These are phyloP conservation scores for Suhomyces atakaporum DNA, from an alignment of 1,139 yeast genomes.

Conservation along the genomic window DNA sequence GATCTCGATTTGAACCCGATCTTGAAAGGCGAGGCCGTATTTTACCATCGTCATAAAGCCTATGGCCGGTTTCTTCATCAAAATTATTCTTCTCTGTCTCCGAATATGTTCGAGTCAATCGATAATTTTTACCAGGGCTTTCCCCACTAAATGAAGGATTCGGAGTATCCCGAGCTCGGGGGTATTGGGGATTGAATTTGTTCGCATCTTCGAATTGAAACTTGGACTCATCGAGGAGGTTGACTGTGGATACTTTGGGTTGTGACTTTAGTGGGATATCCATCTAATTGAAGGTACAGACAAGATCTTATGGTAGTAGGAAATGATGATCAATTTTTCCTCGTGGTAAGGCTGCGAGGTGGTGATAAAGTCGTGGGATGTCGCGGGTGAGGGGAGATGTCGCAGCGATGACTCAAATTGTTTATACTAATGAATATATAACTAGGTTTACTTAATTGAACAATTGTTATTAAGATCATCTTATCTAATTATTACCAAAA, in stretches of 20 bases:
- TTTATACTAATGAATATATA: neutral
- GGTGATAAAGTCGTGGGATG: slow-evolving; percentile 1
- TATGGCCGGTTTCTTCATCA: slow-evolving; percentile 51
- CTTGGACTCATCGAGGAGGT: slow-evolving; percentile 32
- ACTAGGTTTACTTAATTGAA: too few relatives aligned
- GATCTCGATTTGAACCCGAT: slow-evolving; percentile 3
- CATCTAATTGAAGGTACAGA: slow-evolving; percentile 24
- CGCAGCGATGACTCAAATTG: neutral
- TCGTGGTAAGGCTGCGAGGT: slow-evolving; percentile 8
- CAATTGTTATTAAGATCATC: too few relatives aligned
- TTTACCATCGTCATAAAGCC: slow-evolving; percentile 51
- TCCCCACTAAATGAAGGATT: slow-evolving; percentile 3
- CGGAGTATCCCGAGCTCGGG: slow-evolving; percentile 8
- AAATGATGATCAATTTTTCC: slow-evolving; percentile 9
- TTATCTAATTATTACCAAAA: too few relatives aligned
- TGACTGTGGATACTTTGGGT: slow-evolving; percentile 44
- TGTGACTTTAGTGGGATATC: slow-evolving; percentile 47
- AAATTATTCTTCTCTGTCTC: slow-evolving; percentile 58
- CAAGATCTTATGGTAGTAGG: neutral
- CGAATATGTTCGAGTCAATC: slow-evolving; percentile 51
- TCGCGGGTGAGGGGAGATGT: slow-evolving; percentile 1
- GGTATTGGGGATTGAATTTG: slow-evolving; percentile 1
- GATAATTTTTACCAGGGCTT: slow-evolving; percentile 9
- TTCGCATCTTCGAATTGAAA: slow-evolving; percentile 16
- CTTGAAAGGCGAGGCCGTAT: slow-evolving; percentile 37